A percentile compares a stretch with the other conserved stretches of the same genome.
These are phyloP conservation scores for Prunus yedoensis DNA, from an alignment of 331 rosid species.

Conservation along the genomic window DNA sequence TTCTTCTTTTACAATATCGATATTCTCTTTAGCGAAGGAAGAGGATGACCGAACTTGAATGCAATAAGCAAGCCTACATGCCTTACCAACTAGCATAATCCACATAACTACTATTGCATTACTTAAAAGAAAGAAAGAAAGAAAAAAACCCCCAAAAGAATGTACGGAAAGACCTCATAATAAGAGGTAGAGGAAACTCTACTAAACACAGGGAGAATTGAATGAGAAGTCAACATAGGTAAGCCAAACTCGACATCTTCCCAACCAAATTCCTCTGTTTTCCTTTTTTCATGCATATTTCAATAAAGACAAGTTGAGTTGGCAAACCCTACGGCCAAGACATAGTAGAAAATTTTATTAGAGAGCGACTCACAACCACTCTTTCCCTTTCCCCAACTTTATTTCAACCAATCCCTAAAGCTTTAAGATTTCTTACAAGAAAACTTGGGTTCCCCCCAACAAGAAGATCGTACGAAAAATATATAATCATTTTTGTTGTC, in stretches of 20 bases:
- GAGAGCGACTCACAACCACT: slow-evolving; percentile 22
- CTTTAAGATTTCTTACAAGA: not conserved
- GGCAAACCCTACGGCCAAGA: not conserved
- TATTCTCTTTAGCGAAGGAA: no score
- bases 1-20: no score
- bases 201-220: not conserved
- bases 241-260: slow-evolving; percentile 31
- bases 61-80: no score
- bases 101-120: no score
- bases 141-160: no score
- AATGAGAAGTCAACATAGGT: slow-evolving; percentile 33
- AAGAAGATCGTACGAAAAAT: no score
- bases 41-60: no score
- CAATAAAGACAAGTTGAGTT: slow-evolving; percentile 1
- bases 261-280: slow-evolving; percentile 18
- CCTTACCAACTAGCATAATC: no score
- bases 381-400: slow-evolving; percentile 12
- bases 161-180: no score
- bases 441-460: not conserved
- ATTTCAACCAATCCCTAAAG: slow-evolving; percentile 10
- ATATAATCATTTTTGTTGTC: no score
- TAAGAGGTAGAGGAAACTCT: no score
- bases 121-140: no score
- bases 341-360: not conserved
- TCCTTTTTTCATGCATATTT: not conserved